Evolutionary conservation across 169 alveolate species (phyloP).

Genomic region (Eimeria falciformis): DNA sequence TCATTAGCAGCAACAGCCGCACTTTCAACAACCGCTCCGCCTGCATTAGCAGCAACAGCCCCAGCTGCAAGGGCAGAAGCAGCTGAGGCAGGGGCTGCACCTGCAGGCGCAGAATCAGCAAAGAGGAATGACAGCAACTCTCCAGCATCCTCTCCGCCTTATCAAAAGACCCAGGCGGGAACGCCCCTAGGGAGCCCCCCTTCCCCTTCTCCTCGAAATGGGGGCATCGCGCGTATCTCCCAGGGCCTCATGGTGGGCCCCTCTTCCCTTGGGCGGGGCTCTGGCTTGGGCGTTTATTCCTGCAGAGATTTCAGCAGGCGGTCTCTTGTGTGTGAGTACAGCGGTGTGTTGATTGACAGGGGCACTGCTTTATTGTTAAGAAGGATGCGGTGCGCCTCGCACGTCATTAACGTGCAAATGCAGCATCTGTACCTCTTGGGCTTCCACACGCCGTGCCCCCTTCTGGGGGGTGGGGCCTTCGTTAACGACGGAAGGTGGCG

Average conservation of each 20-base stretch:
- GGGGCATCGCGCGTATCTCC: constrained; percentile 18
- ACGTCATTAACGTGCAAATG: constrained; percentile 77
- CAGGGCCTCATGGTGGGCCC: constrained; percentile 64
- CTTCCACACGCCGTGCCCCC: constrained; percentile 65
- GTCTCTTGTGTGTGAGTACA: constrained; percentile 63
- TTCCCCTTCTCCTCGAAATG: background rate
- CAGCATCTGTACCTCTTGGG: constrained; percentile 75
- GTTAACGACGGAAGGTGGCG: constrained; percentile 77
- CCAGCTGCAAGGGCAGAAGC: background rate
- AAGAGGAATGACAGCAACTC: background rate
- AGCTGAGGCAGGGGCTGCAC: background rate
- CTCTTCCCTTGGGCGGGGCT: constrained; percentile 73
- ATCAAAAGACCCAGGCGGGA: background rate
- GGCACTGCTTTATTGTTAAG: constrained; percentile 72
- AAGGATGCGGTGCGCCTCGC: constrained; percentile 69
- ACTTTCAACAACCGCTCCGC: background rate
- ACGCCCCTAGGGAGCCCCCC: constrained; percentile 1
- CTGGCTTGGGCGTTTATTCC: constrained; percentile 73
- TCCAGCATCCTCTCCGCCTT: background rate
- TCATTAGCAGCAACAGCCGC: constrained; percentile 6
- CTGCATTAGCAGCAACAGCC: background rate
- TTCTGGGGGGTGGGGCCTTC: constrained; percentile 76
- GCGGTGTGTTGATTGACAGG: constrained; percentile 73
- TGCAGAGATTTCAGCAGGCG: constrained; percentile 43
- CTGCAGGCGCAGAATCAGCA: background rate